These are phyloP conservation scores for Candida oleophila DNA, from an alignment of 805 yeast genomes.

Conservation along the genomic window DNA sequence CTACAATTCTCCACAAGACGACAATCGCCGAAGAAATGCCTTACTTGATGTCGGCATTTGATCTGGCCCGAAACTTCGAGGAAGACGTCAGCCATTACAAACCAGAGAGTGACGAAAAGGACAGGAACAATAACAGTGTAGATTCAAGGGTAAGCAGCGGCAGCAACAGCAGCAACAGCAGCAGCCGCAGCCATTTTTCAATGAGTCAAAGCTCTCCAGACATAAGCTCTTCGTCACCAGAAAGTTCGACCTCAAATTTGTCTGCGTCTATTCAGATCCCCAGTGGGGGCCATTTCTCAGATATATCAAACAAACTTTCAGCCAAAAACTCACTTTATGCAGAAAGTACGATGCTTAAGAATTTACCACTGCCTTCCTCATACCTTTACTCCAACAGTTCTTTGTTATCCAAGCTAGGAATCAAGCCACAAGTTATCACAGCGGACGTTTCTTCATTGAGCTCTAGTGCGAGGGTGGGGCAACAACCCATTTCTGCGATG, in stretches of 20 bases:
- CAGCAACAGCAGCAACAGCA: constrained; percentile 1
- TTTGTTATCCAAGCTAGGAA: constrained; percentile 37
- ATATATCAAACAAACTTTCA: constrained; percentile 22
- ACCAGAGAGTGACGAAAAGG: constrained; percentile 1
- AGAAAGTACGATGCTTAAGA: constrained; percentile 28
- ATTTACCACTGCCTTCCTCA: constrained; percentile 21
- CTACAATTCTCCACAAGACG: constrained; percentile 46
- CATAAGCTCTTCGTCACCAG: background rate
- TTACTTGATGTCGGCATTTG: constrained; percentile 62
- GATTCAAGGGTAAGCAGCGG: background rate
- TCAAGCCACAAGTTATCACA: constrained; percentile 40
- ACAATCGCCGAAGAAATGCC: constrained; percentile 67
- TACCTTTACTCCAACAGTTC: constrained; percentile 35
- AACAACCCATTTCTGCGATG: background rate
- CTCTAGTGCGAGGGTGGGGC: background rate
- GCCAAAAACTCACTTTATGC: constrained; percentile 29
- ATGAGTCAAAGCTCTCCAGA: background rate
- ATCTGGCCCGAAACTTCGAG: constrained; percentile 58
- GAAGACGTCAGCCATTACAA: constrained; percentile 41
- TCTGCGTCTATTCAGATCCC: constrained; percentile 1
- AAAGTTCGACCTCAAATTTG: background rate
- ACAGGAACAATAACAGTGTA: constrained; percentile 12
- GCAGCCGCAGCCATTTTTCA: background rate
- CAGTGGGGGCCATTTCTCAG: background rate
- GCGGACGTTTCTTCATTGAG: constrained; percentile 21